Evolutionary conservation across 805 yeast species (phyloP), one percentile per base, ranked within the genome.

Genomic region (Pichia californica): DNA sequence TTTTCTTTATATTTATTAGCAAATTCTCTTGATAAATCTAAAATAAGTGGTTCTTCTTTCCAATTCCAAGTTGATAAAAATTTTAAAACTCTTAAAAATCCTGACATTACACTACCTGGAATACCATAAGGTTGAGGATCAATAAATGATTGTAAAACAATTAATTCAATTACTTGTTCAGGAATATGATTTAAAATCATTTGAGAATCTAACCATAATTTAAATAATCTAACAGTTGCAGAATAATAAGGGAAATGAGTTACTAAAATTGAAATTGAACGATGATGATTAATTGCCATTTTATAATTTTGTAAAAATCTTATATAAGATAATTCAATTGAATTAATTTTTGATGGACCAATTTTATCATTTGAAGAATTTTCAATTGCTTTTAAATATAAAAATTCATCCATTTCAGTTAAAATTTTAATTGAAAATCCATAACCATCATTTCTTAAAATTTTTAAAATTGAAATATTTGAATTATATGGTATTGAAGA

Each of bases 51-150:
- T 37, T 83, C 88, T 49, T 85, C 94, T 54, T 77, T 83, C 99
- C 99, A 93, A 61, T 93, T 88, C 99, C 99, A 93, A 34, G 64
- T 65, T 21, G 95, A 73, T 36, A 93, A 61, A 54, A 83, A 85
- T 37, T 76, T 68, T 31, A 93, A 59, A 11, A 81, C 74, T 46
- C 93, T 80, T 46, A 86, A 66, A 58, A 93, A 88, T 6, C 96
- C 99, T 43, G 83, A 74, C 49, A 79, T 81, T 8, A 83, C 79
- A 43, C 91, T 80, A 23, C 82, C 77, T 3, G 99, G 98, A 2
- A 78, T 73, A 1, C 78, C 71, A 64, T 75, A 89, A n/a, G 97
- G 95, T 0, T 85, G 80, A 8, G 89, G 81, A 57, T 88, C 94
- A 36, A 88, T 83, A 66, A 91, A 93, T 16, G 87, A 86, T 53